Evolutionary conservation across 228 moss, liverwort and hornwort species (phyloP).

Genomic region (Sphagnum magellanicum): DNA sequence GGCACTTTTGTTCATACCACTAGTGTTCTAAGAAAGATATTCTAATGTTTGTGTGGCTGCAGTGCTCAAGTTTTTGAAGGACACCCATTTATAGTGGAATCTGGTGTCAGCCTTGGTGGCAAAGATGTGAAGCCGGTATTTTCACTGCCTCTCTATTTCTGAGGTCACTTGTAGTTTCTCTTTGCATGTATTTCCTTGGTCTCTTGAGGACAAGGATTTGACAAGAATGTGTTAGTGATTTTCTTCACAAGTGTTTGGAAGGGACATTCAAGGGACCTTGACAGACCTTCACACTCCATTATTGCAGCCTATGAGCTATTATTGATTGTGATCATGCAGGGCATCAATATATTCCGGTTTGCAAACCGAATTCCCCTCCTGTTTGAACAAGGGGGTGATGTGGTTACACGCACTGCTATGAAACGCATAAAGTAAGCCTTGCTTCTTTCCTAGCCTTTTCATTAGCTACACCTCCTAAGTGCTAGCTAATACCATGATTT

Average conservation of each 20-base stretch:
- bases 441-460: background rate
- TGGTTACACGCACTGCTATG: slow-evolving; percentile 89
- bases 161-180: too few species aligned
- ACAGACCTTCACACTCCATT: background rate
- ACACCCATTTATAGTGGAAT: slow-evolving; percentile 90
- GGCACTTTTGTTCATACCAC: too few species aligned
- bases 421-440: slow-evolving; percentile 84
- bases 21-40: too few species aligned
- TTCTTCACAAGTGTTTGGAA: background rate
- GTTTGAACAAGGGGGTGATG: slow-evolving; percentile 95
- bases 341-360: slow-evolving; percentile 89
- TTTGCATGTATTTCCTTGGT: too few species aligned
- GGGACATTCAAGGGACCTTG: background rate
- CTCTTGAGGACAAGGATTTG: too few species aligned
- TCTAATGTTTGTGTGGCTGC: slow-evolving; percentile 9
- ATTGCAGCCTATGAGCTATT: background rate
- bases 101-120: slow-evolving; percentile 94
- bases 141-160: slow-evolving; percentile 2
- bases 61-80: slow-evolving; percentile 98
- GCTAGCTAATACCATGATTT: too few species aligned
- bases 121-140: slow-evolving; percentile 91
- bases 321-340: slow-evolving; percentile 28
- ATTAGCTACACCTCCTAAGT: too few species aligned
- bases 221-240: too few species aligned
- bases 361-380: slow-evolving; percentile 94